These are phyloP conservation scores for Phytophthora quininea DNA, from an alignment of 352 stramenopile genomes.

Conservation along the genomic window DNA sequence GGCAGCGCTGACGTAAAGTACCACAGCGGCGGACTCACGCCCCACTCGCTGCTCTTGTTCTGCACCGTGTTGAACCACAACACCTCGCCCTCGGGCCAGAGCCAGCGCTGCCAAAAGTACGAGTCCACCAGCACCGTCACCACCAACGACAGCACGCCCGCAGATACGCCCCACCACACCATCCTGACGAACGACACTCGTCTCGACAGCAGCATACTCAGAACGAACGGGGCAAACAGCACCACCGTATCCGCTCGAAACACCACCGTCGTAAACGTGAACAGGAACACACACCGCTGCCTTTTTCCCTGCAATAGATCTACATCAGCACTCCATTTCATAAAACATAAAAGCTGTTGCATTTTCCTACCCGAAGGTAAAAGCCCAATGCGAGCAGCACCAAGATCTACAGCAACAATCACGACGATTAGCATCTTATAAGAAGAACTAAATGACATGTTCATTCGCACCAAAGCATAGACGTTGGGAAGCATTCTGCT, in stretches of 20 bases:
- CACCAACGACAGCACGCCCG: slow-evolving; percentile 71
- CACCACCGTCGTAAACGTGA: slow-evolving; percentile 94
- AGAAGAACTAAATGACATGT: slow-evolving; percentile 20
- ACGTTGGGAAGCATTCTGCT: slow-evolving; percentile 97
- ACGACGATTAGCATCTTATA: slow-evolving; percentile 1
- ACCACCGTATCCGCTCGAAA: slow-evolving; percentile 98
- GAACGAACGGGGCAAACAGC: slow-evolving; percentile 92
- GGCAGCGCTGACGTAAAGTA: slow-evolving; percentile 96
- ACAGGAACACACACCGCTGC: slow-evolving; percentile 67
- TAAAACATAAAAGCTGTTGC: not conserved
- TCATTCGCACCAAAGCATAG: slow-evolving; percentile 89
- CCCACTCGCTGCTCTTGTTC: slow-evolving; percentile 98
- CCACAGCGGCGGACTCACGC: slow-evolving; percentile 95
- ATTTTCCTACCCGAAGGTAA: slow-evolving; percentile 55
- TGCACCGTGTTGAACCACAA: slow-evolving; percentile 97
- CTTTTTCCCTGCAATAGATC: slow-evolving; percentile 36
- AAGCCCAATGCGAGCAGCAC: slow-evolving; percentile 69
- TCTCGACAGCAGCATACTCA: slow-evolving; percentile 88
- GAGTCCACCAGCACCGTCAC: slow-evolving; percentile 93
- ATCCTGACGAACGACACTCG: slow-evolving; percentile 79
- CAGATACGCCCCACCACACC: slow-evolving; percentile 80
- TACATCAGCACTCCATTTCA: not conserved
- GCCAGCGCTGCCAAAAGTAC: slow-evolving; percentile 93
- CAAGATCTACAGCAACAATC: slow-evolving; percentile 40
- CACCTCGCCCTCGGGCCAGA: slow-evolving; percentile 98